A percentile compares a stretch with the other conserved stretches of the same genome.
Evolutionary conservation across 768 basidiomycete species (phyloP).

Genomic region (Mycena galericulata): DNA sequence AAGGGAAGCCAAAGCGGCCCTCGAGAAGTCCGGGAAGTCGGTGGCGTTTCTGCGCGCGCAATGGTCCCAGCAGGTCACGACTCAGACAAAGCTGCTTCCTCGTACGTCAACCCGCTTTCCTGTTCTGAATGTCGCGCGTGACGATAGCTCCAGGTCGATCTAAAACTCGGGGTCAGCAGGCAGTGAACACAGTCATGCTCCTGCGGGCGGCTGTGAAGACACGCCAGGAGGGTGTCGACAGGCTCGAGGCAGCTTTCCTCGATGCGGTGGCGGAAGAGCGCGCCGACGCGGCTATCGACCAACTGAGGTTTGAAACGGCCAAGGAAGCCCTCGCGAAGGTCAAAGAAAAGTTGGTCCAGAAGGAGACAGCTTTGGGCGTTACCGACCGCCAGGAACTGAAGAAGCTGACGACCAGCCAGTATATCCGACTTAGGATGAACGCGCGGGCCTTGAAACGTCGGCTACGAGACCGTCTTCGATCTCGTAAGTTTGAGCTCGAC

Average conservation of each 20-base stretch:
- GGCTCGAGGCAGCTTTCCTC: background rate
- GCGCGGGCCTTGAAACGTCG: too few relatives aligned
- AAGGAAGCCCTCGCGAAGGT: background rate
- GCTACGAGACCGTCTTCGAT: too few relatives aligned
- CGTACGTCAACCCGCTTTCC: background rate
- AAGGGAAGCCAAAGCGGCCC: slow-evolving; percentile 33
- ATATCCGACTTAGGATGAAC: background rate
- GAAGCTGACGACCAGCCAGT: background rate
- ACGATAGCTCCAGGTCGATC: background rate
- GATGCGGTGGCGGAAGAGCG: background rate
- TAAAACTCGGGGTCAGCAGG: background rate
- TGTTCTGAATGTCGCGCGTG: background rate
- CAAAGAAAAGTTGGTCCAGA: background rate
- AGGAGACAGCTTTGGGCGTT: background rate
- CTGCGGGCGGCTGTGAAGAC: background rate
- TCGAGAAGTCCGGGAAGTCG: slow-evolving; percentile 34
- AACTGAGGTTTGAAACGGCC: background rate
- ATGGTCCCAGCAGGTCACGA: slow-evolving; percentile 47
- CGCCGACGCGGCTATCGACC: background rate
- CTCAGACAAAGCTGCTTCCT: slow-evolving; percentile 36
- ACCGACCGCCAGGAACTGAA: background rate
- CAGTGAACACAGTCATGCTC: background rate
- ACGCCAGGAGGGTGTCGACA: background rate
- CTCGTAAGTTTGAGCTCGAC: too few relatives aligned
- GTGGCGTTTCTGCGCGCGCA: slow-evolving; percentile 39